Percentiles rank a stretch among this genome's conserved stretches.
These are phyloP conservation scores for Cyberlindnera lachancei DNA, from an alignment of 805 yeast genomes.

Conservation along the genomic window DNA sequence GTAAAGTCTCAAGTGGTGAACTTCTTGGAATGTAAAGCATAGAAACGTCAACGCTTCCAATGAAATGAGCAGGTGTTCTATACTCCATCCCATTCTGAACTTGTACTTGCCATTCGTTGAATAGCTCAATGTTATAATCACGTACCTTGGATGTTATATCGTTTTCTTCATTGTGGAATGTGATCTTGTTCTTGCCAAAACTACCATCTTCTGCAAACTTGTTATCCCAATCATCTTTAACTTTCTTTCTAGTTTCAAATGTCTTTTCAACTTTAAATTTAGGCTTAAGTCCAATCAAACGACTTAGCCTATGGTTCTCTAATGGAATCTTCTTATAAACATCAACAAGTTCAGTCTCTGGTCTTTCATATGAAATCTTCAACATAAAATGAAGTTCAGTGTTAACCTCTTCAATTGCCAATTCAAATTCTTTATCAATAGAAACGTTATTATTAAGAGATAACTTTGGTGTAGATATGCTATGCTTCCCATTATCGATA, in stretches of 20 bases:
- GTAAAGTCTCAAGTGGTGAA: conserved; percentile 53
- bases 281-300: conserved; percentile 34
- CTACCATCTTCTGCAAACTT: conserved; percentile 82
- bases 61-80: conserved; percentile 42
- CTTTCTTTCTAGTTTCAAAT: conserved; percentile 42
- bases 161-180: conserved; percentile 49
- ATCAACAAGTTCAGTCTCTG: conserved; percentile 45
- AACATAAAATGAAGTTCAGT: conserved; percentile 66
- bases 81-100: conserved; percentile 23
- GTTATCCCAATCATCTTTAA: conserved; percentile 50
- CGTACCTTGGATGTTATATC: conserved; percentile 46
- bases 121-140: conserved; percentile 51
- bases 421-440: conserved; percentile 72
- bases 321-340: conserved; percentile 50
- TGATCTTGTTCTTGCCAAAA: conserved; percentile 70
- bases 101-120: conserved; percentile 72
- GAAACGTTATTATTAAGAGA: conserved; percentile 24
- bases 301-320: conserved; percentile 37
- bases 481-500: conserved; percentile 74
- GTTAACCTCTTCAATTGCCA: conserved; percentile 46
- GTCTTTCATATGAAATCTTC: conserved; percentile 50
- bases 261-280: conserved; percentile 32
- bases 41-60: conserved; percentile 61
- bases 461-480: conserved; percentile 55
- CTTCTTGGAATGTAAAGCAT: conserved; percentile 65